phyloP scores from a whole-genome alignment of 2,329 filamentous ascomycete genomes.

The Amylocarpus encephaloides region DNA sequence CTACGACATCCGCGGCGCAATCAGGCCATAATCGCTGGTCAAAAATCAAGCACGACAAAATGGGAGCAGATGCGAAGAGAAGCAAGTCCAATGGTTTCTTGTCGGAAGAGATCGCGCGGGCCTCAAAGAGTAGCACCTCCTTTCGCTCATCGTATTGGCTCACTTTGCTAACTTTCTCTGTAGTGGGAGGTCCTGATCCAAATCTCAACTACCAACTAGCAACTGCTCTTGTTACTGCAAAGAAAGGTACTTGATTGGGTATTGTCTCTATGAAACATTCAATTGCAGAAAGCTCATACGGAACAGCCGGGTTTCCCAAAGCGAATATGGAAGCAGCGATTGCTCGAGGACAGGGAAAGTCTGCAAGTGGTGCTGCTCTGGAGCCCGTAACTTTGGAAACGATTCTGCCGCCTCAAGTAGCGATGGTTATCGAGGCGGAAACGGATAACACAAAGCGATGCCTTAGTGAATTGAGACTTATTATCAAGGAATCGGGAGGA shows the following conservation, averaged over 20 bases:
- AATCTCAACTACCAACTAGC: slow-evolving; percentile 71
- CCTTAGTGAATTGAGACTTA: slow-evolving; percentile 63
- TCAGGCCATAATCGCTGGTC: slow-evolving; percentile 92
- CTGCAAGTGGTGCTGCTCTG: slow-evolving; percentile 66
- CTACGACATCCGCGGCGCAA: slow-evolving; percentile 37
- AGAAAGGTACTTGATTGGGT: slow-evolving; percentile 53
- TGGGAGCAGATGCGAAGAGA: slow-evolving; percentile 74
- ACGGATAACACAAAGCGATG: slow-evolving; percentile 74
- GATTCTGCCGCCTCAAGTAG: slow-evolving; percentile 69
- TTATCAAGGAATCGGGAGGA: slow-evolving; percentile 68
- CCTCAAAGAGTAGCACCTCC: slow-evolving; percentile 59
- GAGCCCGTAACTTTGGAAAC: slow-evolving; percentile 74
- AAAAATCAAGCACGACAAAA: slow-evolving; percentile 94
- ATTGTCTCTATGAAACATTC: slow-evolving; percentile 16
- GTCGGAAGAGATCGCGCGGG: slow-evolving; percentile 65
- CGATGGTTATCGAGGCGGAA: slow-evolving; percentile 76
- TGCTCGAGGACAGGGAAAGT: slow-evolving; percentile 80
- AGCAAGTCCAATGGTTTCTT: slow-evolving; percentile 63
- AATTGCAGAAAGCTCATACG: slow-evolving; percentile 18
- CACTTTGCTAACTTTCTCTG: slow-evolving; percentile 11
- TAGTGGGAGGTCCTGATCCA: slow-evolving; percentile 70
- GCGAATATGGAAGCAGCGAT: slow-evolving; percentile 77
- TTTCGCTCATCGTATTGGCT: slow-evolving; percentile 12
- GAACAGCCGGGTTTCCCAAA: slow-evolving; percentile 69
- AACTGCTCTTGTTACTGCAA: slow-evolving; percentile 66